Evolutionary conservation across 164 flowering plant genomes (phyloP).

Genomic region (Macadamia integrifolia): DNA sequence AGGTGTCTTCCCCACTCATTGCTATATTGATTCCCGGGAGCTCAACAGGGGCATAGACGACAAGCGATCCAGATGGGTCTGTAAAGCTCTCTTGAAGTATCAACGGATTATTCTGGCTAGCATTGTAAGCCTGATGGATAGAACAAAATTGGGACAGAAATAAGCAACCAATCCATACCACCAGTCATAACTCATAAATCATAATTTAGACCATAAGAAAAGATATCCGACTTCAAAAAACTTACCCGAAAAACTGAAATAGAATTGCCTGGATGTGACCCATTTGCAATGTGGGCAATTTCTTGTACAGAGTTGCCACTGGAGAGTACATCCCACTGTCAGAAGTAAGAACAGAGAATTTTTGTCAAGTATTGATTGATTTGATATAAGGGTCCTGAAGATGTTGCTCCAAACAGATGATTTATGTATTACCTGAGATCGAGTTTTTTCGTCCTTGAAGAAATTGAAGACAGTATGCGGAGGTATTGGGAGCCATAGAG

Average conservation of each 20-base stretch:
- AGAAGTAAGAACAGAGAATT: no score
- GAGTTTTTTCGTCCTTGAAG: conserved; percentile 47
- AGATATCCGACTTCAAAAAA: neutral
- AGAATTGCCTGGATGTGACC: conserved; percentile 61
- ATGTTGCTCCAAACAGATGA: neutral
- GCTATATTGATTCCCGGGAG: conserved; percentile 61
- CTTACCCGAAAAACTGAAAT: conserved; percentile 53
- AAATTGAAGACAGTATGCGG: conserved; percentile 47
- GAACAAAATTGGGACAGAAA: neutral
- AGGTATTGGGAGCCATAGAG: conserved; percentile 52
- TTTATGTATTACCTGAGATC: conserved; percentile 38
- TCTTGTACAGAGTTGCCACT: conserved; percentile 52
- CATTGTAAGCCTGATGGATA: conserved; percentile 42
- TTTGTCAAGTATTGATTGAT: neutral
- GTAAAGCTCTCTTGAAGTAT: conserved; percentile 84
- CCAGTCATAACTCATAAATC: neutral
- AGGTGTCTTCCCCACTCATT: conserved; percentile 78
- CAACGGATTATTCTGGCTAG: conserved; percentile 73
- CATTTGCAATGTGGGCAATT: conserved; percentile 51
- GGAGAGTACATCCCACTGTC: conserved; percentile 67
- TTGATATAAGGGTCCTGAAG: no score
- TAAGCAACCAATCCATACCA: neutral
- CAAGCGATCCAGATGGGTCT: conserved; percentile 66
- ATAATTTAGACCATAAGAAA: neutral
- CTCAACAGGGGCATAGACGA: conserved; percentile 73